A percentile compares a stretch with the other conserved stretches of the same genome.
Evolutionary conservation across 2,329 filamentous ascomycete genomes (phyloP).

Genomic region (Tolypocladium nubicola): DNA sequence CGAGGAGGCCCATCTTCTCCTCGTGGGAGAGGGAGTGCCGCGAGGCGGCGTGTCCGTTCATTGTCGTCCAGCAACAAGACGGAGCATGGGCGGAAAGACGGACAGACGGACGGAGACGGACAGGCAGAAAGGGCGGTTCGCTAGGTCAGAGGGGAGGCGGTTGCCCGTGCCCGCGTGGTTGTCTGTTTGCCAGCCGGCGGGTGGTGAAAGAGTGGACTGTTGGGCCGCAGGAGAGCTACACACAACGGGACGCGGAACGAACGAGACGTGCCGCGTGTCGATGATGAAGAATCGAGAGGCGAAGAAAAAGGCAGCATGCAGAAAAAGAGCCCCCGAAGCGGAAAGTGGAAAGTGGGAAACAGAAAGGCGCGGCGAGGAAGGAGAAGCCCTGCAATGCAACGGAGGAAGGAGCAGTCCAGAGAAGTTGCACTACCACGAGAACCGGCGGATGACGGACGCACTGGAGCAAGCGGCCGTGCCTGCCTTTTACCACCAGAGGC

Average conservation of each 20-base stretch:
- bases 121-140: background rate
- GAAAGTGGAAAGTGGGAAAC: background rate
- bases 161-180: background rate
- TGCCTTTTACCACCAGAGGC: background rate
- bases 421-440: background rate
- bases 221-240: background rate
- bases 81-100: background rate
- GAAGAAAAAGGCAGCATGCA: background rate
- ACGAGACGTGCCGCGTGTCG: background rate
- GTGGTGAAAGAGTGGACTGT: background rate
- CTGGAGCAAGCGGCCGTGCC: background rate
- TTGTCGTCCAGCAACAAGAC: slow-evolving; percentile 21
- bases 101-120: background rate
- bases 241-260: background rate
- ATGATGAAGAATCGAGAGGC: background rate
- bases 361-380: background rate
- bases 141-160: background rate
- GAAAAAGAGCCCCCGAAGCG: background rate
- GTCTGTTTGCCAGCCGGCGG: background rate
- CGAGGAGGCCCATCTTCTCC: slow-evolving; percentile 33
- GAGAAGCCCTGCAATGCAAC: background rate
- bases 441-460: background rate
- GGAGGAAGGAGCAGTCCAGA: background rate
- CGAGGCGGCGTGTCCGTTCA: slow-evolving; percentile 28
- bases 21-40: slow-evolving; percentile 25